Evolutionary conservation across 331 rosid genomes (phyloP).

Genomic region (Pyracantha coccinea): DNA sequence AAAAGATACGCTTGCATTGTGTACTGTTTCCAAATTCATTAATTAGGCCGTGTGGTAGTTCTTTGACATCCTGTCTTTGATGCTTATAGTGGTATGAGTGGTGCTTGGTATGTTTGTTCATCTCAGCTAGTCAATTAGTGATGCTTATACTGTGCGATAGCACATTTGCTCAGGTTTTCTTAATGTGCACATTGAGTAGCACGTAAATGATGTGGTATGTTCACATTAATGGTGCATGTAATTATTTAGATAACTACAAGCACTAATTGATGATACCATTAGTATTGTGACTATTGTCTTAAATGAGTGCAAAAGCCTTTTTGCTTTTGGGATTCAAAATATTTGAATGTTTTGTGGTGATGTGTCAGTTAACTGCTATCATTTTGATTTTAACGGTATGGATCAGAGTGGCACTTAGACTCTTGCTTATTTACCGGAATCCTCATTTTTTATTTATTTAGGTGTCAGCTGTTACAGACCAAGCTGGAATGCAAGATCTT

Average conservation of each 20-base stretch:
- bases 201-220: background rate
- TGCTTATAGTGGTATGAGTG: no score
- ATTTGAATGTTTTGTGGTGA: background rate
- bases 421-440: background rate
- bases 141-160: background rate
- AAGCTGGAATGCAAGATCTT: constrained; percentile 62
- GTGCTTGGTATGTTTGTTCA: background rate
- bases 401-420: background rate
- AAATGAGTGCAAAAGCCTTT: background rate
- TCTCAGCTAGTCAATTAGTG: background rate
- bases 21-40: background rate
- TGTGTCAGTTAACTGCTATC: background rate
- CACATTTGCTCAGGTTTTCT: background rate
- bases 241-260: background rate
- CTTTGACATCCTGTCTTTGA: no score
- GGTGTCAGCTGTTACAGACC: constrained; percentile 92
- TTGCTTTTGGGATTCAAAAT: background rate
- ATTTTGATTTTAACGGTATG: background rate
- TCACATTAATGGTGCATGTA: background rate
- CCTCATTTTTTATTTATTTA: constrained; percentile 20
- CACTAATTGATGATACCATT: background rate
- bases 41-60: background rate
- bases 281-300: background rate
- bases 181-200: background rate
- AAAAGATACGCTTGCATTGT: background rate